A percentile compares a stretch with the other conserved stretches of the same genome.
phyloP scores from a whole-genome alignment of 306 rosid genomes.

The Inga oerstediana region DNA sequence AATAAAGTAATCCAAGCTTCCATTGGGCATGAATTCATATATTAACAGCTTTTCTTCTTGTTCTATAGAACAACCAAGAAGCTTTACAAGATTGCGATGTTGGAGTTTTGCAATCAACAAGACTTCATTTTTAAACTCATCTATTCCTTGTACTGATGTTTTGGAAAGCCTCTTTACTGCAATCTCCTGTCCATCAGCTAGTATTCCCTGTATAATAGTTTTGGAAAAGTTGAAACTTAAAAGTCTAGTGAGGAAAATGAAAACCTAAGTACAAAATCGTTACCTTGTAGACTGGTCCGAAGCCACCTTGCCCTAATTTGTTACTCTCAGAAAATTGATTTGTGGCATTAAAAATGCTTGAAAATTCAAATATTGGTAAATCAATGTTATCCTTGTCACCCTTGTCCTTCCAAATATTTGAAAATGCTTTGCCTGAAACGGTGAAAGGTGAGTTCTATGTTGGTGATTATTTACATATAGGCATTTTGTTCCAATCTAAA shows the following conservation, averaged over 20 bases:
- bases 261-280: neutral
- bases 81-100: constrained; percentile 60
- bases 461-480: neutral
- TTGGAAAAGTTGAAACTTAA: neutral
- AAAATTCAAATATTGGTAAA: constrained; percentile 9
- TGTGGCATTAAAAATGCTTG: constrained; percentile 16
- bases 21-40: constrained; percentile 29
- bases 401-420: neutral
- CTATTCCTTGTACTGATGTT: constrained; percentile 54
- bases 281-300: constrained; percentile 48
- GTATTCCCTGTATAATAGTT: constrained; percentile 41
- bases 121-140: constrained; percentile 63
- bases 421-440: neutral
- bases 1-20: constrained; percentile 16
- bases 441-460: neutral
- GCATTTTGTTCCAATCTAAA: neutral
- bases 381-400: neutral
- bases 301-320: constrained; percentile 46
- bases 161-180: constrained; percentile 63
- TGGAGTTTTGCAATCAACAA: constrained; percentile 46
- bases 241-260: neutral
- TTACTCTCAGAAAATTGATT: constrained; percentile 27
- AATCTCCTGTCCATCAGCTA: constrained; percentile 47
- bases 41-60: constrained; percentile 51
- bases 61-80: constrained; percentile 57